Evolutionary conservation across 495 filamentous ascomycete species (phyloP).

Genomic region (Tuber magnatum): DNA sequence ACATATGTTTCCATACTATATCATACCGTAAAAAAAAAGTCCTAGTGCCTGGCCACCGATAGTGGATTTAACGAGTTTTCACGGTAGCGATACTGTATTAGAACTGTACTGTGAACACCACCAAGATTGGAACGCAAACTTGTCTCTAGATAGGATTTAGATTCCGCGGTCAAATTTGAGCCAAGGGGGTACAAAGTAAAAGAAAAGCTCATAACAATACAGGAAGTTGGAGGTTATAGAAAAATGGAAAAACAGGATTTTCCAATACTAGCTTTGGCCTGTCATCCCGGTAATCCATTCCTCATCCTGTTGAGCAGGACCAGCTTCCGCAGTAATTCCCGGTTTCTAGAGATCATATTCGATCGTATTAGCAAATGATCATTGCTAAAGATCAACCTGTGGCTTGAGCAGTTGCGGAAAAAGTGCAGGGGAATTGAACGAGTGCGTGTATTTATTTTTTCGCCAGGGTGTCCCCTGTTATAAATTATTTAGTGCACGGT

Average conservation of each 20-base stretch:
- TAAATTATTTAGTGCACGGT: too few species aligned
- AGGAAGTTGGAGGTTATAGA: too few species aligned
- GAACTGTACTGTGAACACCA: not conserved
- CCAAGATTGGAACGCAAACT: not conserved
- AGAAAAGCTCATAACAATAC: not conserved
- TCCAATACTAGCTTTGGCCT: not conserved
- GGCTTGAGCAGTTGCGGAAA: not conserved
- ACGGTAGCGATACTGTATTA: not conserved
- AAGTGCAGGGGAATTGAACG: not conserved
- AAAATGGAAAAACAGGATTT: not conserved
- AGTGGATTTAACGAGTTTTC: too few species aligned
- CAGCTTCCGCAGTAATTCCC: not conserved
- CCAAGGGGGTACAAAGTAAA: not conserved
- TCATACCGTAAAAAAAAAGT: too few species aligned
- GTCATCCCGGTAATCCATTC: not conserved
- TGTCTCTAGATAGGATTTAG: not conserved
- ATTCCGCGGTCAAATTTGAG: not conserved
- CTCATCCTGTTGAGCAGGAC: not conserved
- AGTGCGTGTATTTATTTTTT: not conserved
- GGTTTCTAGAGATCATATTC: not conserved
- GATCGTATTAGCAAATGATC: not conserved
- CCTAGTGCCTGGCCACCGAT: too few species aligned
- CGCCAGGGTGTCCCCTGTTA: too few species aligned
- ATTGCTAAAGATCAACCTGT: not conserved
- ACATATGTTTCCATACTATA: too few species aligned